phyloP scores from a whole-genome alignment of 148 eudicot genomes.

The Chenopodium suecicum region DNA sequence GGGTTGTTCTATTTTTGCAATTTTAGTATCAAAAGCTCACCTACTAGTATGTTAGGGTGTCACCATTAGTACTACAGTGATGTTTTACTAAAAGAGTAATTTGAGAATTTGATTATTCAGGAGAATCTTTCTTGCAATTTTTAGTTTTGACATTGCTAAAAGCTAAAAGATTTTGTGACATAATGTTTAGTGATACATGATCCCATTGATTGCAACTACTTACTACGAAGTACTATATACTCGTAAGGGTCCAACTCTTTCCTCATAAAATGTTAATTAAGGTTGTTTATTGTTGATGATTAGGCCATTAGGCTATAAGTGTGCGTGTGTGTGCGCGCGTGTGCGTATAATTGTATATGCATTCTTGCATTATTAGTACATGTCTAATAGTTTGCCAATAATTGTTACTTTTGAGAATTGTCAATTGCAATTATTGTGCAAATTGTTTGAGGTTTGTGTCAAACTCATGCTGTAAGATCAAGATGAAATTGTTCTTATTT shows the following conservation, averaged over 20 bases:
- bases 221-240: background rate
- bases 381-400: background rate
- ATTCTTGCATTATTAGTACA: background rate
- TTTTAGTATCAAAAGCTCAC: constrained; percentile 8
- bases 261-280: background rate
- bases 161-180: background rate
- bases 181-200: background rate
- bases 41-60: constrained; percentile 22
- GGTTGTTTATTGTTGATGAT: background rate
- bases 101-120: background rate
- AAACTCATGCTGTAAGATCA: background rate
- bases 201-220: background rate
- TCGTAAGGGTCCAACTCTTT: background rate
- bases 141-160: background rate
- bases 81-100: background rate
- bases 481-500: background rate
- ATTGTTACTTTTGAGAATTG: too few relatives aligned
- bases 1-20: constrained; percentile 16
- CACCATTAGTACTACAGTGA: constrained; percentile 9
- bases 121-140: constrained; percentile 9
- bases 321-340: background rate
- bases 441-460: background rate
- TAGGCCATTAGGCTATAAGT: background rate
- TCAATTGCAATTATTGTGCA: background rate
- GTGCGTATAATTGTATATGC: background rate